A percentile compares a stretch with the other conserved stretches of the same genome.
phyloP scores from a whole-genome alignment of 352 stramenopile species.

The Phytopythium boreale region DNA sequence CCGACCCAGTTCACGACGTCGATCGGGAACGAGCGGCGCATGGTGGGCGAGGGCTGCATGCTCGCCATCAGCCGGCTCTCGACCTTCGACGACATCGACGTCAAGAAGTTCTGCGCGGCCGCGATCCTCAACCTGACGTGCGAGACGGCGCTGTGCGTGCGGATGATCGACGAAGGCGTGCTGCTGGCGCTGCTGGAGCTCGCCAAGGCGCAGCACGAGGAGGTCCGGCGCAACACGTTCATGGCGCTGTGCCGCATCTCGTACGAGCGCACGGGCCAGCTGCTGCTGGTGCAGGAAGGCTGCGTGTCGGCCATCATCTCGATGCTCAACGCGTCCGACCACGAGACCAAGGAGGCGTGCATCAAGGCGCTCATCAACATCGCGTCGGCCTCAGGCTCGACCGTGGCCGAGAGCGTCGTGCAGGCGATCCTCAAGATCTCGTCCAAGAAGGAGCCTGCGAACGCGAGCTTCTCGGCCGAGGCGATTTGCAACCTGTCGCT shows the following conservation, averaged over 20 bases:
- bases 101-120: slow-evolving; percentile 80
- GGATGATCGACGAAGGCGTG: slow-evolving; percentile 78
- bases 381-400: slow-evolving; percentile 52
- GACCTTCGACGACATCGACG: slow-evolving; percentile 77
- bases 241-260: slow-evolving; percentile 83
- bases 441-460: slow-evolving; percentile 55
- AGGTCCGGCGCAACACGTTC: slow-evolving; percentile 79
- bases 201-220: slow-evolving; percentile 74
- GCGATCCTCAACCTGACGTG: slow-evolving; percentile 79
- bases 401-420: slow-evolving; percentile 72
- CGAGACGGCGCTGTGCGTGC: slow-evolving; percentile 32
- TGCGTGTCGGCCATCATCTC: slow-evolving; percentile 81
- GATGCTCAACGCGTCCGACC: slow-evolving; percentile 78
- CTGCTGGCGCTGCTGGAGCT: slow-evolving; percentile 70
- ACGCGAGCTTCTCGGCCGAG: slow-evolving; percentile 56
- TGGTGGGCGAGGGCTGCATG: slow-evolving; percentile 77
- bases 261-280: slow-evolving; percentile 65
- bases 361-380: slow-evolving; percentile 88
- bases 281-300: slow-evolving; percentile 76
- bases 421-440: slow-evolving; percentile 78
- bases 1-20: slow-evolving; percentile 57
- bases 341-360: slow-evolving; percentile 80
- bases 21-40: slow-evolving; percentile 62
- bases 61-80: slow-evolving; percentile 66
- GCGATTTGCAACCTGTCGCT: slow-evolving; percentile 81